Percentiles rank a stretch among this genome's conserved stretches.
Conservation (phyloP, 345 rosid species). For the Eucalyptus globulus region DNA sequence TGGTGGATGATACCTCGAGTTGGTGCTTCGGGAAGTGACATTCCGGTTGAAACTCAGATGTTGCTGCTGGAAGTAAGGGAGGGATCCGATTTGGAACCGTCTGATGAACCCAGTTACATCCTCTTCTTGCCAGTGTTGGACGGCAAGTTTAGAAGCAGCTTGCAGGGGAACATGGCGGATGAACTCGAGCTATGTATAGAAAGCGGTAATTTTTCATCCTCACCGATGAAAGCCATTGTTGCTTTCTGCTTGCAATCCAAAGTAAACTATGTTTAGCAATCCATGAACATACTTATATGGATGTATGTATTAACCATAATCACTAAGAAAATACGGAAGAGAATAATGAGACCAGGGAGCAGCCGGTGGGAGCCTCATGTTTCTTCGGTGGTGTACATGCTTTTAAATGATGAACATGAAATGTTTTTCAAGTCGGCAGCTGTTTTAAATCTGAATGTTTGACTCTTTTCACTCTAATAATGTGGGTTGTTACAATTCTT, state of each 20-base stretch:
- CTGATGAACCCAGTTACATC: conserved; percentile 2
- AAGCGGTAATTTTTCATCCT: conserved; percentile 17
- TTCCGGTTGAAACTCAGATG: conserved; percentile 56
- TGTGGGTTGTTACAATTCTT: background rate
- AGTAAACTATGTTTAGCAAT: background rate
- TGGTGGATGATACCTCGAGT: conserved; percentile 50
- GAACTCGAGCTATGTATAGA: conserved; percentile 46
- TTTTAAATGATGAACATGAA: background rate
- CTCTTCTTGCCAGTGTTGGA: conserved; percentile 40
- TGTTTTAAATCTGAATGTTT: background rate
- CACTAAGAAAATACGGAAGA: background rate
- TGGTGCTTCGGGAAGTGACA: conserved; percentile 39
- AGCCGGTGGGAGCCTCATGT: background rate
- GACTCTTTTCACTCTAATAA: background rate
- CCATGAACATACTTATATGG: background rate
- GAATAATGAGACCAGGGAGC: background rate
- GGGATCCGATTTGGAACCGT: background rate
- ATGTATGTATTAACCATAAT: background rate
- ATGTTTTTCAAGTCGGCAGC: background rate
- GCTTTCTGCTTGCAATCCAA: background rate
- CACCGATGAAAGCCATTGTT: background rate
- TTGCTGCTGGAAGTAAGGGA: conserved; percentile 24
- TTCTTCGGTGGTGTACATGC: background rate
- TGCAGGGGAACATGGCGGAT: conserved; percentile 34
- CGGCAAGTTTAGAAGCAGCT: conserved; percentile 38